A percentile compares a stretch with the other conserved stretches of the same genome.
Evolutionary conservation across 495 filamentous ascomycete genomes (phyloP).

Genomic region (Cryomyces minteri): DNA sequence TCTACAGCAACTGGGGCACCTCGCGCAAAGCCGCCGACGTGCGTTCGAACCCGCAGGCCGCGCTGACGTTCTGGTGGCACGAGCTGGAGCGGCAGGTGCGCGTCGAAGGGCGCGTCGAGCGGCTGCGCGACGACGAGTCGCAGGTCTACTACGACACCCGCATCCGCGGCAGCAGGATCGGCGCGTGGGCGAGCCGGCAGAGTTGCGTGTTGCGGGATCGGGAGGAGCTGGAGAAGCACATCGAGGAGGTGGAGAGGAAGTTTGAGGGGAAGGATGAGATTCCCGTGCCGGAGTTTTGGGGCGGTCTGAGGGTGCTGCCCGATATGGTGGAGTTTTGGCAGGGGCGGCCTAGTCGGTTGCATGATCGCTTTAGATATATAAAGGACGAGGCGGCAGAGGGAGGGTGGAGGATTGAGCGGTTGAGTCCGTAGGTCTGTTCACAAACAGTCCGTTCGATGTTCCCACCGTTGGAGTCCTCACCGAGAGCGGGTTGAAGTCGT

Average conservation of each 20-base stretch:
- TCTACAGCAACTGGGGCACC: conserved; percentile 86
- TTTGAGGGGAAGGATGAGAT: conserved; percentile 64
- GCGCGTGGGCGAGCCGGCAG: conserved; percentile 87
- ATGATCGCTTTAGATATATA: conserved; percentile 84
- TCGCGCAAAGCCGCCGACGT: conserved; percentile 50
- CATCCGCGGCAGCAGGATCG: conserved; percentile 61
- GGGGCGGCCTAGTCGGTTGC: conserved; percentile 67
- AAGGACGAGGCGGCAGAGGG: conserved; percentile 25
- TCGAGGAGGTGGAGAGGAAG: conserved; percentile 47
- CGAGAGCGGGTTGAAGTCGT: not conserved
- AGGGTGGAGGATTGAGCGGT: conserved; percentile 36
- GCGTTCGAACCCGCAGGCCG: conserved; percentile 42
- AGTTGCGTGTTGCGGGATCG: conserved; percentile 51
- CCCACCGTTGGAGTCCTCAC: not conserved
- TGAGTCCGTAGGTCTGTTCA: conserved; percentile 36
- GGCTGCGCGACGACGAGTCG: conserved; percentile 52
- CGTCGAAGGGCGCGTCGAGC: conserved; percentile 56
- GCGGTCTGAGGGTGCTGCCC: conserved; percentile 65
- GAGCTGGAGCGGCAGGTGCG: conserved; percentile 70
- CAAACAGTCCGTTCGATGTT: not conserved
- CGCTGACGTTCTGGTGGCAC: conserved; percentile 59
- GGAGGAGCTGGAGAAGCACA: conserved; percentile 43
- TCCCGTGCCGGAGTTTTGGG: conserved; percentile 87
- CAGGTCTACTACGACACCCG: conserved; percentile 78
- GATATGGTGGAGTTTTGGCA: conserved; percentile 91